Percentiles rank a stretch among this genome's conserved stretches.
These are phyloP conservation scores for Lepidium campestre DNA, from an alignment of 441 rosid genomes.

Conservation along the genomic window DNA sequence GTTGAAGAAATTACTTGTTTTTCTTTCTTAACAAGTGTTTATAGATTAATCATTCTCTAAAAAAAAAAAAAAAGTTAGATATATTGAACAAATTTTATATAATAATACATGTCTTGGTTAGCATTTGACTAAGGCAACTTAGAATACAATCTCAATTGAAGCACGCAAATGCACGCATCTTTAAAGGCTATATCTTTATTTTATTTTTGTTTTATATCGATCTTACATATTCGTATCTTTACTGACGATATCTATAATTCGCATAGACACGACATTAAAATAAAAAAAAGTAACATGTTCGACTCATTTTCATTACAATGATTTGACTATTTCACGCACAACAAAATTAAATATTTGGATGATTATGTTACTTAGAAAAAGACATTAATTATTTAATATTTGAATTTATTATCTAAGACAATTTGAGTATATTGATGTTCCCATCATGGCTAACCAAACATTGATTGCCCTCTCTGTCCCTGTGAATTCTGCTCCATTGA, in stretches of 20 bases:
- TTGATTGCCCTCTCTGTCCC: slow-evolving; percentile 22
- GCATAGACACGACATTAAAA: not conserved
- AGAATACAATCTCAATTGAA: not conserved
- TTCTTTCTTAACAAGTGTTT: no score
- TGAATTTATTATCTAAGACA: not conserved
- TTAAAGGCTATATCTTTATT: not conserved
- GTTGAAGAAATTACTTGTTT: no score
- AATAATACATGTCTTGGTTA: not conserved
- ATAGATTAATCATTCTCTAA: no score
- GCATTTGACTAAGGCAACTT: slow-evolving; percentile 11
- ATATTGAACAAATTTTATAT: no score
- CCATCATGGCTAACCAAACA: slow-evolving; percentile 19
- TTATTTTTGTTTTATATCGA: not conserved
- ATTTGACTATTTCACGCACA: not conserved
- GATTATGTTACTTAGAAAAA: slow-evolving; percentile 13
- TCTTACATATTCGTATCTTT: slow-evolving; percentile 6
- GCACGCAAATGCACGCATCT: slow-evolving; percentile 7
- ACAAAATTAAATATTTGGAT: not conserved
- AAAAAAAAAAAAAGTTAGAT: no score
- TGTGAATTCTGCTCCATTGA: not conserved
- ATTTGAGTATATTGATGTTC: slow-evolving; percentile 15
- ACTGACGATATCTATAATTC: not conserved
- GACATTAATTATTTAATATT: not conserved
- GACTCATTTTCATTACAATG: not conserved
- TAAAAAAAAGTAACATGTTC: not conserved